phyloP scores from a whole-genome alignment of 495 filamentous ascomycete genomes.

The Lasiosphaeriaceae sp. region DNA sequence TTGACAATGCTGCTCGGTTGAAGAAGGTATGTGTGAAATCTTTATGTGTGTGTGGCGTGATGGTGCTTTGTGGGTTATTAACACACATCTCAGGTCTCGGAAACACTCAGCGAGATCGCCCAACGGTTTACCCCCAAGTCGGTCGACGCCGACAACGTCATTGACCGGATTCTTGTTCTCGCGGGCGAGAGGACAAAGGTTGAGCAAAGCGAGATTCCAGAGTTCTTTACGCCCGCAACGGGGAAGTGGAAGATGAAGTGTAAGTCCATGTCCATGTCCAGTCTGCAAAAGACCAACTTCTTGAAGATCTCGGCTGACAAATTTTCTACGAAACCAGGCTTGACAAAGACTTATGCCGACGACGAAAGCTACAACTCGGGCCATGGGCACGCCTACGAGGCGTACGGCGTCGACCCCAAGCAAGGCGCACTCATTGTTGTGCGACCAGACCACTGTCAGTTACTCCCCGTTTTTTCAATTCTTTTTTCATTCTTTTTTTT shows the following conservation, averaged over 20 bases:
- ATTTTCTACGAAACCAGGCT: constrained; percentile 32
- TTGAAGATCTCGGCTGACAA: not conserved
- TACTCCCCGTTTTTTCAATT: not conserved
- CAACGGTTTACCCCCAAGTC: constrained; percentile 42
- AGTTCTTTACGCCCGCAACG: constrained; percentile 54
- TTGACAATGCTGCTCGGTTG: constrained; percentile 29
- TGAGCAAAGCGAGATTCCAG: constrained; percentile 57
- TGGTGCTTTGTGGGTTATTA: too few relatives aligned
- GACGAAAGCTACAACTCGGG: constrained; percentile 62
- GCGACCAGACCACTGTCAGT: constrained; percentile 66
- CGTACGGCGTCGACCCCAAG: constrained; percentile 52
- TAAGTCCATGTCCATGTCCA: constrained; percentile 17
- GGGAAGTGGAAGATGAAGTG: constrained; percentile 59
- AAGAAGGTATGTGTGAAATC: constrained; percentile 36
- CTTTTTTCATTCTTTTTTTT: not conserved
- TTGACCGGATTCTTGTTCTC: constrained; percentile 58
- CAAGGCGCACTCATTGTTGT: constrained; percentile 58
- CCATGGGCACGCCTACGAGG: constrained; percentile 62
- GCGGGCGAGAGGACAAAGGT: constrained; percentile 48
- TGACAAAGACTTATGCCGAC: constrained; percentile 63
- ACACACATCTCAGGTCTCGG: constrained; percentile 23
- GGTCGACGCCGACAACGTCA: constrained; percentile 52
- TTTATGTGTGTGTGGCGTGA: too few relatives aligned
- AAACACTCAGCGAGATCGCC: constrained; percentile 31
- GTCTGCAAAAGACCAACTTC: not conserved